These are phyloP conservation scores for Prunus yedoensis DNA, from an alignment of 331 rosid genomes.

Conservation along the genomic window DNA sequence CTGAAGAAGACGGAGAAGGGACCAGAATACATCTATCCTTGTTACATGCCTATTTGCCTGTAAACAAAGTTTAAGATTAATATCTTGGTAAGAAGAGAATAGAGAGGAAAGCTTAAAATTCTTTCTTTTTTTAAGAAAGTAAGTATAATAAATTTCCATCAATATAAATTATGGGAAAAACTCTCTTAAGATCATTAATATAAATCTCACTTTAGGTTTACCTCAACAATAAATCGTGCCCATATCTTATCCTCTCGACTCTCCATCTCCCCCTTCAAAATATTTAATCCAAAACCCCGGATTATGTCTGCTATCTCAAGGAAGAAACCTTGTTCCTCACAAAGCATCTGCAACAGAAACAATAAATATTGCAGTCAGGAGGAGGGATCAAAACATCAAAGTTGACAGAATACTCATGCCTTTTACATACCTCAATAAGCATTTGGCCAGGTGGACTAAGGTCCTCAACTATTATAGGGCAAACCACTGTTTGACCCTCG, in stretches of 20 bases:
- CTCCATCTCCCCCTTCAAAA: slow-evolving; percentile 68
- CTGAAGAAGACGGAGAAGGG: slow-evolving; percentile 65
- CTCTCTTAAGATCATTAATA: not conserved
- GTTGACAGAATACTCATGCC: not conserved
- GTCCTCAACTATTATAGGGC: slow-evolving; percentile 85
- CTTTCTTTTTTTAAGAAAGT: not conserved
- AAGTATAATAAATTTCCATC: not conserved
- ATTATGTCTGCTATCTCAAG: slow-evolving; percentile 64
- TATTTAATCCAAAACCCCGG: slow-evolving; percentile 51
- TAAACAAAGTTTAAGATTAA: slow-evolving; percentile 23
- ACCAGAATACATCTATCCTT: slow-evolving; percentile 72
- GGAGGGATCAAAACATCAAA: slow-evolving; percentile 11
- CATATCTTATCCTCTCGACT: slow-evolving; percentile 52
- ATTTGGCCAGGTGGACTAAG: slow-evolving; percentile 72
- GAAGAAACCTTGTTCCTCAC: slow-evolving; percentile 62
- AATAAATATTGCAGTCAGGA: slow-evolving; percentile 14
- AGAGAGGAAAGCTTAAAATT: not conserved
- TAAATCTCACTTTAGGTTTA: slow-evolving; percentile 19
- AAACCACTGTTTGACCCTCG: slow-evolving; percentile 59
- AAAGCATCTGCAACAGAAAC: slow-evolving; percentile 61
- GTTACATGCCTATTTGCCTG: slow-evolving; percentile 61
- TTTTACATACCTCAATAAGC: slow-evolving; percentile 72
- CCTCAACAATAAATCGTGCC: slow-evolving; percentile 74
- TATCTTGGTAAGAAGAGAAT: not conserved
- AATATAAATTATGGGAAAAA: not conserved